Conservation (phyloP, 306 rosid genomes). For the Medicago arabica region DNA sequence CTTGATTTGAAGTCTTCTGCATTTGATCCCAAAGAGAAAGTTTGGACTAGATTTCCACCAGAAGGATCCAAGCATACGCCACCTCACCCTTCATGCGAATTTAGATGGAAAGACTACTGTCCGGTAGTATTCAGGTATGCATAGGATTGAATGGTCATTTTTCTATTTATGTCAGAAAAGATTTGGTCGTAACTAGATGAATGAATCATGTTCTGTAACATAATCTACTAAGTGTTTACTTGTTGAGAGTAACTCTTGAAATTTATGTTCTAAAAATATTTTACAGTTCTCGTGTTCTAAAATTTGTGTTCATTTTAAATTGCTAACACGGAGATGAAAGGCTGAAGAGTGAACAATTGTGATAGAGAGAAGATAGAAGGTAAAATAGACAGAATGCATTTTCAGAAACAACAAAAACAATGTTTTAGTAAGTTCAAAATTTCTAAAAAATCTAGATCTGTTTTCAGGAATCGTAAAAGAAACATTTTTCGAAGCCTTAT, state of each 20-base stretch:
- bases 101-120: constrained; percentile 97
- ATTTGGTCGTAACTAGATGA: constrained; percentile 7
- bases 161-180: background rate
- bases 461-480: no score
- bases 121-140: constrained; percentile 92
- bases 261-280: background rate
- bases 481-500: no score
- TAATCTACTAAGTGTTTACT: constrained; percentile 17
- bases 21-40: constrained; percentile 91
- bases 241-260: constrained; percentile 27
- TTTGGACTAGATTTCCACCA: constrained; percentile 94
- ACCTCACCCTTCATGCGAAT: constrained; percentile 87
- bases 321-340: no score
- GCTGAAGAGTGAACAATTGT: no score
- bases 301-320: no score
- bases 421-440: background rate
- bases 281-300: background rate
- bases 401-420: background rate
- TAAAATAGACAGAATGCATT: no score
- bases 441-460: background rate
- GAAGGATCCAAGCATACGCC: constrained; percentile 98
- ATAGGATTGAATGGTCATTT: constrained; percentile 25
- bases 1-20: constrained; percentile 89
- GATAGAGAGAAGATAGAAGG: no score
- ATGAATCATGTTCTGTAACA: constrained; percentile 14